These are phyloP conservation scores for Candida gorgasii DNA, from an alignment of 805 yeast species.

Conservation along the genomic window DNA sequence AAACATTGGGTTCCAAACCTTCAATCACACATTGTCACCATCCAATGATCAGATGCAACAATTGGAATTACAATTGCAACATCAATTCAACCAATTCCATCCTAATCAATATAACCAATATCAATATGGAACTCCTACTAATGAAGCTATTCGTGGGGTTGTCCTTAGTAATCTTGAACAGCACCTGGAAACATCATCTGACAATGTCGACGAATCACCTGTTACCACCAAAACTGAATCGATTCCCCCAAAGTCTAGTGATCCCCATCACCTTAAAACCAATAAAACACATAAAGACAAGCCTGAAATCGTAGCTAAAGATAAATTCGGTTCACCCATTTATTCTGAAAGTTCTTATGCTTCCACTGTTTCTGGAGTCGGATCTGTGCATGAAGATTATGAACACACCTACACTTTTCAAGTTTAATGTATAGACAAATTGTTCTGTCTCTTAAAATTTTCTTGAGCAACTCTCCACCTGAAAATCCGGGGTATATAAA, in stretches of 20 bases:
- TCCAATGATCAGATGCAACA: slow-evolving; percentile 17
- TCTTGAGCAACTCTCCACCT: background rate
- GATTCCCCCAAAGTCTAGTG: background rate
- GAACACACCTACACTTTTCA: slow-evolving; percentile 2
- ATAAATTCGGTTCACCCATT: slow-evolving; percentile 7
- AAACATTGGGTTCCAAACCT: slow-evolving; percentile 15
- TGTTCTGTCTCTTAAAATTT: background rate
- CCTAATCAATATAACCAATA: slow-evolving; percentile 17
- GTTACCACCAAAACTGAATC: background rate
- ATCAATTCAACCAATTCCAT: slow-evolving; percentile 18
- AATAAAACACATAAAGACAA: background rate
- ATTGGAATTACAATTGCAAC: slow-evolving; percentile 18
- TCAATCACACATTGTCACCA: slow-evolving; percentile 17
- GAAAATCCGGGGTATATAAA: background rate
- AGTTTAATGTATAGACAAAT: background rate
- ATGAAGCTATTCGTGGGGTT: slow-evolving; percentile 1
- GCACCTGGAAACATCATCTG: background rate
- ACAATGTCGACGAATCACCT: background rate
- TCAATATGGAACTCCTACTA: slow-evolving; percentile 12
- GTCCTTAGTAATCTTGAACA: background rate
- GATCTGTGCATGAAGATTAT: slow-evolving; percentile 6
- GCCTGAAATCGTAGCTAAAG: slow-evolving; percentile 3
- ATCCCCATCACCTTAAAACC: background rate
- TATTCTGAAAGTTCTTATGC: slow-evolving; percentile 13
- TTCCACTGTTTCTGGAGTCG: slow-evolving; percentile 9